phyloP scores from a whole-genome alignment of 2,329 filamentous ascomycete genomes.

The Phoma sp. region DNA sequence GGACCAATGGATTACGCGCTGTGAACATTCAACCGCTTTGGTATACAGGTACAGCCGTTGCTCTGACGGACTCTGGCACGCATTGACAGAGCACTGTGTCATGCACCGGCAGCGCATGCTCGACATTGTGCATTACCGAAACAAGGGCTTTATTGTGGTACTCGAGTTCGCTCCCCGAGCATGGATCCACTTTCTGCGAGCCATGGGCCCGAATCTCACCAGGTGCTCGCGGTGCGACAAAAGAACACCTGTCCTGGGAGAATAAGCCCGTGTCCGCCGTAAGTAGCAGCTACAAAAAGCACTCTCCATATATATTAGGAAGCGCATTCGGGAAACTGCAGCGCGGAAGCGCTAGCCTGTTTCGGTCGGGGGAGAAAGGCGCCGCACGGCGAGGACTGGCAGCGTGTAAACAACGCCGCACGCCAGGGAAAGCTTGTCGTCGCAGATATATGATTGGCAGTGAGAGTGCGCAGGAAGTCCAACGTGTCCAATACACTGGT shows the following conservation, averaged over 20 bases:
- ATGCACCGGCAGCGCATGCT: not conserved
- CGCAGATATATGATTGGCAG: slow-evolving; percentile 13
- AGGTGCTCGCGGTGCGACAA: not conserved
- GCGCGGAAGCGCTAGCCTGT: slow-evolving; percentile 22
- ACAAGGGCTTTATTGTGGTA: slow-evolving; percentile 8
- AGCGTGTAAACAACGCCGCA: slow-evolving; percentile 2
- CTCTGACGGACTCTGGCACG: not conserved
- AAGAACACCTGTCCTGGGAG: slow-evolving; percentile 40
- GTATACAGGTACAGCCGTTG: not conserved
- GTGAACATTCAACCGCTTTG: not conserved
- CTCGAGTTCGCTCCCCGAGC: not conserved
- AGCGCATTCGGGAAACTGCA: slow-evolving; percentile 21
- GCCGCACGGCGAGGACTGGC: not conserved
- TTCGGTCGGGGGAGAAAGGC: slow-evolving; percentile 8
- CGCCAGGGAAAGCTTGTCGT: slow-evolving; percentile 1
- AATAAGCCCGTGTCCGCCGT: slow-evolving; percentile 1
- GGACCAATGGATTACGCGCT: no score
- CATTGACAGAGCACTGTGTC: not conserved
- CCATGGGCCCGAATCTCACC: not conserved
- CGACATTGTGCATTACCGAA: slow-evolving; percentile 11
- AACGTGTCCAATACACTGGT: slow-evolving; percentile 34
- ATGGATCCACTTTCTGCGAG: not conserved
- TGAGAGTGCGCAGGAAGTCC: slow-evolving; percentile 11
- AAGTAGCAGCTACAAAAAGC: slow-evolving; percentile 8
- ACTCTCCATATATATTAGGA: slow-evolving; percentile 35